Percentiles rank a stretch among this genome's conserved stretches.
Evolutionary conservation across 345 rosid genomes (phyloP).

Genomic region (Salix viminalis): DNA sequence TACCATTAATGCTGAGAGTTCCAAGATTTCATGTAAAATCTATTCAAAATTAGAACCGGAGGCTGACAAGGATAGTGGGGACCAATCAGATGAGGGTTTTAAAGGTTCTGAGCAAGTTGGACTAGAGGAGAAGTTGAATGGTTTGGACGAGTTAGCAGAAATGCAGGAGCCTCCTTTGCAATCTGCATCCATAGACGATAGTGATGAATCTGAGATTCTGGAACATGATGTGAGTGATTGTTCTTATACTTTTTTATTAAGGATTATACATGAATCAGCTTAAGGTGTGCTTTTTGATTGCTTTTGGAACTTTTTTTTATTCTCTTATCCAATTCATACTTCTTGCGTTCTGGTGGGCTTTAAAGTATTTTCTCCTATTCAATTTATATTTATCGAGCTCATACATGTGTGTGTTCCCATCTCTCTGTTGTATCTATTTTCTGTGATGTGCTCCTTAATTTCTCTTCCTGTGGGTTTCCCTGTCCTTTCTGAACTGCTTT

Average conservation of each 20-base stretch:
- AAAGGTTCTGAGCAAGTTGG: conserved; percentile 31
- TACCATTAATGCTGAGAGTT: not conserved
- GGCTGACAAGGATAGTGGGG: conserved; percentile 24
- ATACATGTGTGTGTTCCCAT: not conserved
- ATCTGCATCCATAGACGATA: conserved; percentile 54
- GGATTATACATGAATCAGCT: not conserved
- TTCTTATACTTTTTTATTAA: conserved; percentile 4
- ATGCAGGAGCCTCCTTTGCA: conserved; percentile 35
- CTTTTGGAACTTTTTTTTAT: not conserved
- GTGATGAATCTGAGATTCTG: conserved; percentile 69
- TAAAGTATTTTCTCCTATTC: not conserved
- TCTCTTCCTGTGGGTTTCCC: not conserved
- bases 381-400: not conserved
- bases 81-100: conserved; percentile 26
- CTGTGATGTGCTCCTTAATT: not conserved
- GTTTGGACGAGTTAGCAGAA: conserved; percentile 31
- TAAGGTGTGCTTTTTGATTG: not conserved
- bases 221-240: conserved; percentile 82
- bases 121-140: conserved; percentile 35
- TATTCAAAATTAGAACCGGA: conserved; percentile 35
- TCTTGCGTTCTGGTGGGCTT: not conserved
- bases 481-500: not conserved
- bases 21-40: conserved; percentile 19
- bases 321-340: not conserved
- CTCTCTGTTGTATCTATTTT: not conserved